phyloP scores from a whole-genome alignment of 441 rosid species.

The Gossypium davidsonii region DNA sequence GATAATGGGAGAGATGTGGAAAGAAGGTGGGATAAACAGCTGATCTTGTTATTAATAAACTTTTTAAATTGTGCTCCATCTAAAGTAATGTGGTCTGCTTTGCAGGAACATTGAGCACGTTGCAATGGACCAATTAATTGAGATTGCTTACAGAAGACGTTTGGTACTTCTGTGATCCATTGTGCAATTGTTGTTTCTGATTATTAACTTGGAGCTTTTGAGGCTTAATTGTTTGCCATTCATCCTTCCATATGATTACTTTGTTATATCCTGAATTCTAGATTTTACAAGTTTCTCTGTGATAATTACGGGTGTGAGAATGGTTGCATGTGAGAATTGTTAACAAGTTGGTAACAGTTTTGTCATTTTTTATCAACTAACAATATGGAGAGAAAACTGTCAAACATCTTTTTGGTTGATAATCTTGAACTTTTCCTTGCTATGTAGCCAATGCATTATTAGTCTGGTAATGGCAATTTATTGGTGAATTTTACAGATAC shows the following conservation, averaged over 20 bases:
- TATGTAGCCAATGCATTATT: neutral
- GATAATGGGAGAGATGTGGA: slow-evolving; percentile 47
- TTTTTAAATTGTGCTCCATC: slow-evolving; percentile 12
- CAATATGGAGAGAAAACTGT: neutral
- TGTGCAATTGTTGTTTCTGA: neutral
- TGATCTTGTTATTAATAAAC: slow-evolving; percentile 12
- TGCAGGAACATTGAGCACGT: slow-evolving; percentile 65
- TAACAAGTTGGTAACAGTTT: neutral
- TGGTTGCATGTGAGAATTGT: neutral
- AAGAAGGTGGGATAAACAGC: slow-evolving; percentile 41
- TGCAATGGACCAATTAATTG: slow-evolving; percentile 82
- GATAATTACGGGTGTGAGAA: neutral
- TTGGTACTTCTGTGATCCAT: slow-evolving; percentile 44
- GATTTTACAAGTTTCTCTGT: neutral
- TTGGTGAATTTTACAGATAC: neutral
- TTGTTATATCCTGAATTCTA: neutral
- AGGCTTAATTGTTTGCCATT: neutral
- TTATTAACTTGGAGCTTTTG: neutral
- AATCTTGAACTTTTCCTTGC: neutral
- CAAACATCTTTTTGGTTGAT: neutral
- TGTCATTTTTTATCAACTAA: neutral
- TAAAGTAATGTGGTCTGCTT: slow-evolving; percentile 16
- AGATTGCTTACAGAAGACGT: slow-evolving; percentile 74
- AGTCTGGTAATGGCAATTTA: neutral
- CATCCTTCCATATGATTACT: neutral